A percentile compares a stretch with the other conserved stretches of the same genome.
Conservation (phyloP, 768 basidiomycete genomes). For the Tulasnella sp. region DNA sequence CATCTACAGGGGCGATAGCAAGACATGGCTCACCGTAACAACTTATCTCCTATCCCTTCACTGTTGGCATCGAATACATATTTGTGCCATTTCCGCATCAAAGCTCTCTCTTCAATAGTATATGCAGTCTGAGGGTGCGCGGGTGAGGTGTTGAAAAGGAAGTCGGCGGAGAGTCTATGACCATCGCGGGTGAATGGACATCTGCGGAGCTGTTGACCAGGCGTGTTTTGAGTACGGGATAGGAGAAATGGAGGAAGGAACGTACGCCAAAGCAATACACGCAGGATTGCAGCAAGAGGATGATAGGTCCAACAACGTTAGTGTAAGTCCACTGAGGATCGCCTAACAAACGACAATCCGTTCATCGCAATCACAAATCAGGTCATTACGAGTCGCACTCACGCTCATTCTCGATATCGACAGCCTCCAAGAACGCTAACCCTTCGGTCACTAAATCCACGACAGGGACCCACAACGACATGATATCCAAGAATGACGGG, state of each 20-base stretch:
- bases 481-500: slow-evolving; percentile 8
- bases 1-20: background rate
- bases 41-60: slow-evolving; percentile 16
- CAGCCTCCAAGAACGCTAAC: slow-evolving; percentile 1
- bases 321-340: slow-evolving; percentile 9
- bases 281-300: slow-evolving; percentile 16
- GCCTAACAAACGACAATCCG: background rate
- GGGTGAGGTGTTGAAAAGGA: background rate
- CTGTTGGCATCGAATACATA: slow-evolving; percentile 15
- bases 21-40: background rate
- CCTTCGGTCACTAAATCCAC: background rate
- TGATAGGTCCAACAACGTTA: slow-evolving; percentile 12
- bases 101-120: background rate
- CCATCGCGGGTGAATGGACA: background rate
- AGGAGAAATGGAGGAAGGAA: background rate
- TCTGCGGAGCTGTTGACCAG: background rate
- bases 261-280: slow-evolving; percentile 10
- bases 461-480: slow-evolving; percentile 15
- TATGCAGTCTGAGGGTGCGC: background rate
- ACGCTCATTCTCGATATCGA: slow-evolving; percentile 8
- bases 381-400: background rate
- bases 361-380: background rate
- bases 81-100: slow-evolving; percentile 11
- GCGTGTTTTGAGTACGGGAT: background rate
- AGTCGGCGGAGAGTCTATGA: background rate